phyloP scores from a whole-genome alignment of 164 flowering plant species.

The Nymphaea colorata region DNA sequence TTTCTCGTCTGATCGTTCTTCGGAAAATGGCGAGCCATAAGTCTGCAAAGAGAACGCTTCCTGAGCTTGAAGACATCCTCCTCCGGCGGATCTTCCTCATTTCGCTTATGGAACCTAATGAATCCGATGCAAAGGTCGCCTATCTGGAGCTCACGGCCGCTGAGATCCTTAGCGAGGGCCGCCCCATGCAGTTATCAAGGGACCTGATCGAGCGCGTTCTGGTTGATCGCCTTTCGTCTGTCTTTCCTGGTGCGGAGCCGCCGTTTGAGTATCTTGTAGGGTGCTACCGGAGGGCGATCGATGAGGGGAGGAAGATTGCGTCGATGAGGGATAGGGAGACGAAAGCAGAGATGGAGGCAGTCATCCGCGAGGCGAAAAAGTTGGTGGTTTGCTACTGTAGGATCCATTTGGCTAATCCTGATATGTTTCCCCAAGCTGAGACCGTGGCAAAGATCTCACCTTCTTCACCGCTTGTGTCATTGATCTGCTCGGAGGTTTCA shows the following conservation, averaged over 20 bases:
- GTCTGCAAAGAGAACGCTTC: slow-evolving; percentile 39
- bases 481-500: slow-evolving; percentile 57
- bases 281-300: slow-evolving; percentile 70
- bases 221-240: slow-evolving; percentile 66
- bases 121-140: slow-evolving; percentile 34
- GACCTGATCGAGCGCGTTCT: slow-evolving; percentile 70
- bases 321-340: slow-evolving; percentile 64
- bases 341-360: slow-evolving; percentile 53
- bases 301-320: slow-evolving; percentile 61
- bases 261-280: slow-evolving; percentile 65
- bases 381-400: slow-evolving; percentile 59
- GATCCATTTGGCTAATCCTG: slow-evolving; percentile 74
- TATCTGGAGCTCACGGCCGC: slow-evolving; percentile 85
- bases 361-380: slow-evolving; percentile 52
- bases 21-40: slow-evolving; percentile 47
- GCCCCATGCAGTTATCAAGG: slow-evolving; percentile 34
- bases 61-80: slow-evolving; percentile 73
- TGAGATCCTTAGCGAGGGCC: slow-evolving; percentile 77
- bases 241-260: slow-evolving; percentile 41
- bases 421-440: slow-evolving; percentile 31
- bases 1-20: neutral
- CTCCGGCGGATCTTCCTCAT: slow-evolving; percentile 72
- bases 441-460: slow-evolving; percentile 3
- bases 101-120: slow-evolving; percentile 37
- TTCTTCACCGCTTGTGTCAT: slow-evolving; percentile 48